These are phyloP conservation scores for Westerdykella aurantiaca DNA, from an alignment of 2,329 filamentous ascomycete genomes.

Conservation along the genomic window DNA sequence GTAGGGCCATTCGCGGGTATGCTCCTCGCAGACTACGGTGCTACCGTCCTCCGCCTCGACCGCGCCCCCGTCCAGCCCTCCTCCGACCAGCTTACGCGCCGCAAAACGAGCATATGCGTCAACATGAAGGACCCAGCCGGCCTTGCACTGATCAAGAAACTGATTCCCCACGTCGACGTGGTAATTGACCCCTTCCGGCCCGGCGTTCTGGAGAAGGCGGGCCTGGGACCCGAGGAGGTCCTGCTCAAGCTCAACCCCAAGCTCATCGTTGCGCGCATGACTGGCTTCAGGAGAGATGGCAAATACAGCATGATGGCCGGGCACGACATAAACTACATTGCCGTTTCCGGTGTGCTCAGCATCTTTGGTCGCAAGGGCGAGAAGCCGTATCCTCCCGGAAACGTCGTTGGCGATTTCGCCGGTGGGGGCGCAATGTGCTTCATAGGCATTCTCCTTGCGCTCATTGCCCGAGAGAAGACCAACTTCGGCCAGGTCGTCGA, in stretches of 20 bases:
- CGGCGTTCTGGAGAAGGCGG: conserved; percentile 79
- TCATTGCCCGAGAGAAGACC: conserved; percentile 58
- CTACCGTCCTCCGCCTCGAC: conserved; percentile 82
- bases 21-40: conserved; percentile 76
- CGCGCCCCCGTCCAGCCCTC: conserved; percentile 51
- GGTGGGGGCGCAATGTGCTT: conserved; percentile 81
- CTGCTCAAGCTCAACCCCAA: conserved; percentile 64
- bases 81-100: conserved; percentile 68
- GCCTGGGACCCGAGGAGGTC: conserved; percentile 62
- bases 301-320: conserved; percentile 84
- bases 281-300: conserved; percentile 82
- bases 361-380: conserved; percentile 66
- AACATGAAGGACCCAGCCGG: conserved; percentile 67
- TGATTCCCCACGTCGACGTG: conserved; percentile 63
- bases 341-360: conserved; percentile 72
- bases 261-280: conserved; percentile 78
- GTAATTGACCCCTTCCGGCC: conserved; percentile 92
- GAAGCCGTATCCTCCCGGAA: conserved; percentile 72
- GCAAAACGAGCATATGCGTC: conserved; percentile 73
- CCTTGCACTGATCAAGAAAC: conserved; percentile 58
- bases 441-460: conserved; percentile 73
- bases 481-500: conserved; percentile 83
- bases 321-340: conserved; percentile 95
- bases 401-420: conserved; percentile 85
- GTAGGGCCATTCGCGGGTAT: conserved; percentile 82